Evolutionary conservation across 2,329 filamentous ascomycete genomes (phyloP), one percentile per base, ranked within the genome.

Genomic region (Penicillium olsonii): DNA sequence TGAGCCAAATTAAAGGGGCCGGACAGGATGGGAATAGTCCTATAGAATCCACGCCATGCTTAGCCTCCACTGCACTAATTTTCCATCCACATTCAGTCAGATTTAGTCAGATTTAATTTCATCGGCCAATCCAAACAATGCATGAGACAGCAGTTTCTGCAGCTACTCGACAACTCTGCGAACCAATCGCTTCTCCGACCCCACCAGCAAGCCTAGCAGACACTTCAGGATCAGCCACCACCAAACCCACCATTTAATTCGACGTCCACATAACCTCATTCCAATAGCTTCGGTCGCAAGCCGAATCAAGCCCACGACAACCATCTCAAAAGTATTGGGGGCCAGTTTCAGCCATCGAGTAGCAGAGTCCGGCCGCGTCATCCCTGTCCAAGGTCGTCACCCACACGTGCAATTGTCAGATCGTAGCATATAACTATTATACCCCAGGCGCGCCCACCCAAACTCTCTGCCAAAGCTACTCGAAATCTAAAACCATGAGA

Each of bases 401-500:
- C 29, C 29, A 31, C 29, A 31, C 44, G 20, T 22, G 18, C 19
- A 19, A 2, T n/a, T 46, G 37, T 47, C 37, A 20, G 37, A 35
- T 29, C 24, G 27, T 45, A 19, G 20, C 20, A 37, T 42, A 47
- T 42, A 47, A 46, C 29, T 35, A 24, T 5, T 35, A 24, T 5
- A 4, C 11, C 29, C 11, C 46, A 27, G 18, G 15, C 26, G 5
- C 34, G n/a, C 10, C 3, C 31, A 6, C n/a, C 5, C 14, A 24
- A 22, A n/a, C 19, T 8, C n/a, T 42, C 19, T 35, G 3, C 2
- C 12, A 4, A 15, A 7, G 33, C n/a, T 8, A 12, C 8, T 19
- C 9, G 5, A 4, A n/a, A 26, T 19, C 17, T 10, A 4, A 11
- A 33, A 17, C 3, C 6, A 60, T 59, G 56, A 59, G 50, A 33